Percentiles rank a stretch among this genome's conserved stretches.
phyloP scores from a whole-genome alignment of 208 protist genomes.

The Acanthamoeba triangularis region DNA sequence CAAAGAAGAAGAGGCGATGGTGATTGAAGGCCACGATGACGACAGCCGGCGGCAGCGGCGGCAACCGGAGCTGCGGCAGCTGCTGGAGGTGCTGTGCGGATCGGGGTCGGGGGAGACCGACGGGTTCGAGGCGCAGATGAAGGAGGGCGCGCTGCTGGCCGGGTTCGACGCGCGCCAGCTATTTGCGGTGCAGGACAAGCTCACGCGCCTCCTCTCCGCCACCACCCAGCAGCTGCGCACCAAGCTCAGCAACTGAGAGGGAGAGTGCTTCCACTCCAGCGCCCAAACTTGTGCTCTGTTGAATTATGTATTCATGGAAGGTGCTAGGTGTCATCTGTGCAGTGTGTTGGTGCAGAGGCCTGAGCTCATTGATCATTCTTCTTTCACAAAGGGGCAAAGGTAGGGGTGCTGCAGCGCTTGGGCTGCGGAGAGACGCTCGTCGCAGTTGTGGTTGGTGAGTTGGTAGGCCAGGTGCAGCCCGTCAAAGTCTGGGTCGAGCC shows the following conservation, averaged over 20 bases:
- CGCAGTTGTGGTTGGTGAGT: too few relatives aligned
- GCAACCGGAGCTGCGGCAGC: background rate
- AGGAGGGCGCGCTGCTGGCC: background rate
- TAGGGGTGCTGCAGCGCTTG: too few relatives aligned
- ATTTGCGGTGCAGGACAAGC: background rate
- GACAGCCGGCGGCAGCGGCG: background rate
- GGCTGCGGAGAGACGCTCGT: too few relatives aligned
- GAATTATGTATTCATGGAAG: too few relatives aligned
- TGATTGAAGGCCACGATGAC: background rate
- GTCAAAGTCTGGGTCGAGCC: too few relatives aligned
- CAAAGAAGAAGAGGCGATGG: background rate
- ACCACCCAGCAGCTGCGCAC: background rate
- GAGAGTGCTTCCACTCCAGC: too few relatives aligned
- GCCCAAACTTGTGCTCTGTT: too few relatives aligned
- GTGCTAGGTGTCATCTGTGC: too few relatives aligned
- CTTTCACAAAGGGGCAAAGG: too few relatives aligned
- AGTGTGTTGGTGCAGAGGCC: too few relatives aligned
- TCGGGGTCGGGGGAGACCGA: background rate
- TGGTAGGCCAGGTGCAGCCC: too few relatives aligned
- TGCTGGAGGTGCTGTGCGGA: conserved; percentile 8
- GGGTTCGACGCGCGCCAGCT: background rate
- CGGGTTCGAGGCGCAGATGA: conserved; percentile 42
- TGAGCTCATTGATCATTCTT: too few relatives aligned
- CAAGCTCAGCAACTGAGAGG: conserved; percentile 13
- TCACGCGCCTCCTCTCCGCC: background rate